Percentiles rank a stretch among this genome's conserved stretches.
Conservation (phyloP, 2,329 filamentous ascomycete species). For the Botrytis hyacinthi region DNA sequence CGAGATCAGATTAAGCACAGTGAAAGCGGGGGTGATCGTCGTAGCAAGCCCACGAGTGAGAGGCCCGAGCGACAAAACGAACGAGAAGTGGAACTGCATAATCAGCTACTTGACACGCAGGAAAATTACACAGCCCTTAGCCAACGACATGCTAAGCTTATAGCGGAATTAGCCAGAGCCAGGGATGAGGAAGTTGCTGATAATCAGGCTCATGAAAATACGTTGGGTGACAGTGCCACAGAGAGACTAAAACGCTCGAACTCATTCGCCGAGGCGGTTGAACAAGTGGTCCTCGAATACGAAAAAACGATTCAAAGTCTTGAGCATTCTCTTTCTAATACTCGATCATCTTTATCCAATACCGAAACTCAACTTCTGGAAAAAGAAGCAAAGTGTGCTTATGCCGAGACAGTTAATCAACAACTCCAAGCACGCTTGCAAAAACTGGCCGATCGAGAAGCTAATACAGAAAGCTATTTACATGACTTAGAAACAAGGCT, state of each 20-base stretch:
- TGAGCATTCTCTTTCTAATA: slow-evolving; percentile 87
- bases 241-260: slow-evolving; percentile 92
- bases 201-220: slow-evolving; percentile 57
- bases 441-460: slow-evolving; percentile 88
- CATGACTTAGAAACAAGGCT: slow-evolving; percentile 89
- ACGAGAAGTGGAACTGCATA: slow-evolving; percentile 85
- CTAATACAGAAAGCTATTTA: slow-evolving; percentile 87
- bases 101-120: slow-evolving; percentile 86
- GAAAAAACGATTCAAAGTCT: slow-evolving; percentile 97
- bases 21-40: slow-evolving; percentile 60
- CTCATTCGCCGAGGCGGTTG: slow-evolving; percentile 92
- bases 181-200: slow-evolving; percentile 66
- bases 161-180: slow-evolving; percentile 87
- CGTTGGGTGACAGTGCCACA: slow-evolving; percentile 73
- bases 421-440: slow-evolving; percentile 89
- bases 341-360: slow-evolving; percentile 75
- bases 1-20: slow-evolving; percentile 88
- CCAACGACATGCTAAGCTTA: slow-evolving; percentile 90
- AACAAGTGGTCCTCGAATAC: slow-evolving; percentile 94
- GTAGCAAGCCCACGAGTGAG: slow-evolving; percentile 59
- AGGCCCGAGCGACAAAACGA: slow-evolving; percentile 76
- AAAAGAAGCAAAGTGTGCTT: slow-evolving; percentile 90
- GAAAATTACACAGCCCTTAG: slow-evolving; percentile 93
- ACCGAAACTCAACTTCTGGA: slow-evolving; percentile 87
- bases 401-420: slow-evolving; percentile 85